Evolutionary conservation across 257 asterid species (phyloP).

Genomic region (Solanum neorickii): DNA sequence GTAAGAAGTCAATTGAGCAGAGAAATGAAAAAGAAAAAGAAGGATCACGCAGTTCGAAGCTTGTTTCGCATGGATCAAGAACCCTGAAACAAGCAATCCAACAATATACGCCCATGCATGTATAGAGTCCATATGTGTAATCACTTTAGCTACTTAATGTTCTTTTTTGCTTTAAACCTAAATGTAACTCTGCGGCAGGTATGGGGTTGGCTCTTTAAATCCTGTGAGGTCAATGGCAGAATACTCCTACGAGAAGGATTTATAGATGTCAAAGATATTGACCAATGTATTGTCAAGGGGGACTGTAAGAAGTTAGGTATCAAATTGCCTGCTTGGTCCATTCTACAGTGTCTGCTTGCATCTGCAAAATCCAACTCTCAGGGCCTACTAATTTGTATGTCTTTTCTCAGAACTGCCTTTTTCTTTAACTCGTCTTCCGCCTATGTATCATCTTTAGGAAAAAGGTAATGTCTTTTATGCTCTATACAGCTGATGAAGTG

Average conservation of each 20-base stretch:
- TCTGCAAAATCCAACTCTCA: slow-evolving; percentile 55
- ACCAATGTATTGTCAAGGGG: slow-evolving; percentile 54
- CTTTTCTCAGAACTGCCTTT: not conserved
- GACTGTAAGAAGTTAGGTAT: slow-evolving; percentile 64
- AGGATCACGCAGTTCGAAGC: slow-evolving; percentile 35
- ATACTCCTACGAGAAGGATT: slow-evolving; percentile 55
- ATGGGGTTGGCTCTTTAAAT: slow-evolving; percentile 86
- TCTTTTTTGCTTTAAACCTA: not conserved
- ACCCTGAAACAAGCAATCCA: slow-evolving; percentile 56
- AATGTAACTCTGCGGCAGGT: slow-evolving; percentile 23
- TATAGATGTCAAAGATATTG: slow-evolving; percentile 56
- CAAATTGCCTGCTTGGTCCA: slow-evolving; percentile 79
- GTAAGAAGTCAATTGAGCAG: slow-evolving; percentile 23
- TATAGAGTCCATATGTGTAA: not conserved
- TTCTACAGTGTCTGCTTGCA: slow-evolving; percentile 57
- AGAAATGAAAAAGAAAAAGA: slow-evolving; percentile 38
- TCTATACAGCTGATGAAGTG: slow-evolving; percentile 47
- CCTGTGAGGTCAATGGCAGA: slow-evolving; percentile 66
- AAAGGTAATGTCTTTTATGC: not conserved
- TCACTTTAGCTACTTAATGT: not conserved
- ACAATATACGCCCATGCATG: slow-evolving; percentile 71
- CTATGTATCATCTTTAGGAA: not conserved
- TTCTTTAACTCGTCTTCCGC: not conserved
- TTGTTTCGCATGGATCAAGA: slow-evolving; percentile 65
- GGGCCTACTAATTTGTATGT: slow-evolving; percentile 63